phyloP scores from a whole-genome alignment of 1,139 yeast species.

The Schwanniomyces etchellsii region DNA sequence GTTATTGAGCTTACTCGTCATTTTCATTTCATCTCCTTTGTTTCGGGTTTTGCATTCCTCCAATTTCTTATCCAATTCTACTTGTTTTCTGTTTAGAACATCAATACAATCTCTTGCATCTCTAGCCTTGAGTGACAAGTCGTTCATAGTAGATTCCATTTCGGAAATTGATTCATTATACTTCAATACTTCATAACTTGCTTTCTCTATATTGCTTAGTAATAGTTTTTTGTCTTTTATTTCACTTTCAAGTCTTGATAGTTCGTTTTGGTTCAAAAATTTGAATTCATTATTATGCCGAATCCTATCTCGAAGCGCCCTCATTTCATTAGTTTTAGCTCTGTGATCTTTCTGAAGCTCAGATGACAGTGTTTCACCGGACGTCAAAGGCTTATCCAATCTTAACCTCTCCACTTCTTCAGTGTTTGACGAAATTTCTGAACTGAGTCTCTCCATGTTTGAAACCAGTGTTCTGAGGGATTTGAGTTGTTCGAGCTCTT shows the following conservation, averaged over 20 bases:
- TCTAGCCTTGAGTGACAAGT: conserved; percentile 14
- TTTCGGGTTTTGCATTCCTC: neutral
- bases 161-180: conserved; percentile 18
- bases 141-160: conserved; percentile 4
- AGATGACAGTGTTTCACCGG: conserved; percentile 24
- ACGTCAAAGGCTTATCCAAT: conserved; percentile 33
- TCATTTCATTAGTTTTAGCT: conserved; percentile 36
- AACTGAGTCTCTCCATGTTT: conserved; percentile 30
- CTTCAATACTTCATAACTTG: conserved; percentile 19
- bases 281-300: conserved; percentile 41
- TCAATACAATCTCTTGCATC: conserved; percentile 9
- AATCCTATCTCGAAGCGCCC: conserved; percentile 39
- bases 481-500: conserved; percentile 10
- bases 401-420: conserved; percentile 12
- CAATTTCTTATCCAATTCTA: conserved; percentile 1
- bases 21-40: neutral
- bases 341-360: conserved; percentile 51
- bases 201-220: conserved; percentile 51
- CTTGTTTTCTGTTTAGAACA: conserved; percentile 4
- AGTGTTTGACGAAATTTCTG: conserved; percentile 22
- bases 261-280: conserved; percentile 43
- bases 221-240: conserved; percentile 53
- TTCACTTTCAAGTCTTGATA: conserved; percentile 43
- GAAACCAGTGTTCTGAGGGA: conserved; percentile 22
- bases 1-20: neutral